Evolutionary conservation across 768 basidiomycete genomes (phyloP).

Genomic region (Cytidiella melzeri): DNA sequence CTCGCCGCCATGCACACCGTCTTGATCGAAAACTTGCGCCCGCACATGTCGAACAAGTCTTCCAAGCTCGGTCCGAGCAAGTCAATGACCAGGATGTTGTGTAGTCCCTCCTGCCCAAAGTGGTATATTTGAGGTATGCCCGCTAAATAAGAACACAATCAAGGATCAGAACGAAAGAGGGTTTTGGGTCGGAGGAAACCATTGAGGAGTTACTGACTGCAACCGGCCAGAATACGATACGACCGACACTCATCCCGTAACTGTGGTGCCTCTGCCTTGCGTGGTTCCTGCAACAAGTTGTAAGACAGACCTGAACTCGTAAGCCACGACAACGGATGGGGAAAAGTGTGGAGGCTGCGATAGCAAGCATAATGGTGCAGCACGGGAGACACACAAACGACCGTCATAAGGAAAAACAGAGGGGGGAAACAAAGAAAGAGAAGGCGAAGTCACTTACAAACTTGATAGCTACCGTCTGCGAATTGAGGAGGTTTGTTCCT

Average conservation of each 20-base stretch:
- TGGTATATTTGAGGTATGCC: constrained; percentile 99
- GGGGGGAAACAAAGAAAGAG: constrained; percentile 12
- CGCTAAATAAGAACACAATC: no score
- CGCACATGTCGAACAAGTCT: constrained; percentile 99
- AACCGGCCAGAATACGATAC: constrained; percentile 85
- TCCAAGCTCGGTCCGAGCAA: constrained; percentile 94
- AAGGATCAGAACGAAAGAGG: no score
- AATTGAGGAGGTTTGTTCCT: constrained; percentile 98
- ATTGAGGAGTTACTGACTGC: constrained; percentile 44
- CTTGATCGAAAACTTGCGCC: constrained; percentile 95
- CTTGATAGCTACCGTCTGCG: constrained; percentile 98
- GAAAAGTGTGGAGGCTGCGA: constrained; percentile 13
- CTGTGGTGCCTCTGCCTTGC: constrained; percentile 96
- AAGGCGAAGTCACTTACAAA: constrained; percentile 71
- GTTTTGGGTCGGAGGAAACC: neutral
- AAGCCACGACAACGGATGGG: no score
- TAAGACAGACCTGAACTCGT: no score
- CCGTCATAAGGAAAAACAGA: no score
- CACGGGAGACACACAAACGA: no score
- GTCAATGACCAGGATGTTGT: constrained; percentile 98
- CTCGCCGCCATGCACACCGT: constrained; percentile 98
- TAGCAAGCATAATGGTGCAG: neutral
- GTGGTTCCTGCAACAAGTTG: constrained; percentile 86
- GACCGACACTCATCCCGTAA: constrained; percentile 98
- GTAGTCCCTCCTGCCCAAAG: constrained; percentile 97